Evolutionary conservation across 768 basidiomycete genomes (phyloP), one percentile per base, ranked within the genome.

Genomic region (Postia placenta): DNA sequence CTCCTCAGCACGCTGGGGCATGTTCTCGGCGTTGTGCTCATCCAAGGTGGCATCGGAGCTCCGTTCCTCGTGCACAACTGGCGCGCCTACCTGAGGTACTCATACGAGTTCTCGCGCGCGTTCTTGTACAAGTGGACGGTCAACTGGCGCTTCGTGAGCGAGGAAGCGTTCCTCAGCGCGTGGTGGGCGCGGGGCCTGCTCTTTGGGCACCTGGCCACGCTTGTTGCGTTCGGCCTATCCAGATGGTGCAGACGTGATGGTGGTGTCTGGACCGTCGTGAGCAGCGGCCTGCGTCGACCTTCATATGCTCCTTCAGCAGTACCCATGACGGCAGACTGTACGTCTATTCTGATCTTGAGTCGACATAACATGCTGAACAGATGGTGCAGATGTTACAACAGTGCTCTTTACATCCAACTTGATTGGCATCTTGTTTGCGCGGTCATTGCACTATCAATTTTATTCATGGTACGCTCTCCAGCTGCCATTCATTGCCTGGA

Each of bases 51-150:
- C 14, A 68, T 94, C 41, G 89, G 85, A 3, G 62, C 69, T 6
- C 82, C 86, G 5, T 96, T 92, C 71, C 69, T 94, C 39, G 65
- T 70, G 35, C 69, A 75, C 48, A 72, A 85, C 52, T 69, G 76
- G 3, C 59, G 68, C 60, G 74, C 80, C 19, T 99, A 99, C 65
- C 57, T 91, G 35, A 70, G 67, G 20, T 75, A 76, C 17, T 87
- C 96, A 2, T 99, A 95, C 63, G 84, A 98, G 61, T 72, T 99
- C 48, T 81, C 82, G 3, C 84, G 96, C 12, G 75, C 83, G 6
- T 99, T 99, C 69, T 67, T 96, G 25, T 96, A 88, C 66, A 83
- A 89, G 63, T 99, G 95, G 95, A 97, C 95, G 0, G 93, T 97
- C 48, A 99, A 98, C 62, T 99, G 96, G 96, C 79, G 92, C 39